Conservation (phyloP, 306 rosid genomes). For the Calophaca sinica region DNA sequence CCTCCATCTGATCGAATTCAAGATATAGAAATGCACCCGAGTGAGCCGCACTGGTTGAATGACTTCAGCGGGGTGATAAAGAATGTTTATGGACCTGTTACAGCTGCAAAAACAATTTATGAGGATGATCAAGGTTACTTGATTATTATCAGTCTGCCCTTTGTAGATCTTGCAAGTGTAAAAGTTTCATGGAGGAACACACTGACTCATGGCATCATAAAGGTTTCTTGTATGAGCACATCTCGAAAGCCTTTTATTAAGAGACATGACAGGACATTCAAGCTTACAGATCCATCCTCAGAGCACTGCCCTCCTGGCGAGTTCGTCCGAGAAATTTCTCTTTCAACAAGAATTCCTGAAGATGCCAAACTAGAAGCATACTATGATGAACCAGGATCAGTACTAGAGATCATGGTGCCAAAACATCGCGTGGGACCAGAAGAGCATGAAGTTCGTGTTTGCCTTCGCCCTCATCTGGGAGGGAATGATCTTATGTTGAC, state of each 20-base stretch:
- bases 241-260: conserved; percentile 78
- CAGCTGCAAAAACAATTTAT: conserved; percentile 88
- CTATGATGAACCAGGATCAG: conserved; percentile 90
- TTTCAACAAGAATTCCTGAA: conserved; percentile 88
- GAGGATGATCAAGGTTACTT: conserved; percentile 87
- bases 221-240: conserved; percentile 90
- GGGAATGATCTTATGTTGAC: conserved; percentile 83
- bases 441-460: conserved; percentile 96
- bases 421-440: conserved; percentile 79
- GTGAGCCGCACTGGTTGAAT: conserved; percentile 65
- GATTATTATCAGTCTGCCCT: conserved; percentile 83
- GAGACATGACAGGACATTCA: conserved; percentile 84
- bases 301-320: conserved; percentile 98
- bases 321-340: conserved; percentile 86
- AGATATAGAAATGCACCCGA: conserved; percentile 62
- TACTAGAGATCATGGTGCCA: conserved; percentile 93
- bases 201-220: conserved; percentile 77
- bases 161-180: conserved; percentile 86
- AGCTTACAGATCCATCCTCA: conserved; percentile 77
- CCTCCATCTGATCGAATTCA: conserved; percentile 68
- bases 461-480: conserved; percentile 89
- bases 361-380: conserved; percentile 92
- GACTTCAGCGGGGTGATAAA: conserved; percentile 92
- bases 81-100: conserved; percentile 80
- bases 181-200: conserved; percentile 97